Base-by-base conservation (phyloP, 2,329 filamentous ascomycete genomes). In the Calonectria crousiana region DNA sequence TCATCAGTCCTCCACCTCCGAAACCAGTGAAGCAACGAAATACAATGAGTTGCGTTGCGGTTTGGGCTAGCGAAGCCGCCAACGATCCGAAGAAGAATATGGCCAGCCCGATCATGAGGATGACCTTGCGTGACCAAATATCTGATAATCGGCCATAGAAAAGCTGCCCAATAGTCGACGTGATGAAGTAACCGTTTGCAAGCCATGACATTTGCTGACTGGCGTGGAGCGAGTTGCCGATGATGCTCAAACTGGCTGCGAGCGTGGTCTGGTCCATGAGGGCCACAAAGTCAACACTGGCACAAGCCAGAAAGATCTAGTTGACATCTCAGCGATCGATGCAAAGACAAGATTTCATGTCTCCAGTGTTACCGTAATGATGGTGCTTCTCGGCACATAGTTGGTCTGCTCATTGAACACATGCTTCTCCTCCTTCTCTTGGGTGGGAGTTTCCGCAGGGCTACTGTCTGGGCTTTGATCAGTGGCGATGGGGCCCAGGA, bases 241-340 rank as follows among this genome's bases (percentile, higher is more conserved):
- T 62, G 14, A 62, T 62, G 36, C 56, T 62, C 34, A 62, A 62
- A 41, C 56, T 62, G 14, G 56, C 56, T 3, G 56, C 56, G 5
- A 62, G 56, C 6, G 56, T 62, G 23, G 56, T 62, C n/a, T 62
- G 56, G 23, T 62, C 56, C 56, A 62, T 62, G n/a, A 62, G 56
- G 3, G 56, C 56, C 23, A 62, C 56, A 10, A 62, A 62, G n/a
- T 62, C 56, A 13, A 62, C 56, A 23, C 34, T 62, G 56, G 56
- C 34, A n/a, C 56, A 62, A 41, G 56, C 56, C 56, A 62, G 36
- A 20, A 62, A 62, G 14, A 62, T 62, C 56, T 62, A 16, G 0
- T 2, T 4, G 23, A 4, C 18, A 13, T 10, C 13, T 62, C 10
- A 62, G 32, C 23, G 10, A 13, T 18, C 16, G 11, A 38, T 30